A percentile compares a stretch with the other conserved stretches of the same genome.
Evolutionary conservation across 2,329 filamentous ascomycete genomes (phyloP).

Genomic region (Verticillium albo-atrum): DNA sequence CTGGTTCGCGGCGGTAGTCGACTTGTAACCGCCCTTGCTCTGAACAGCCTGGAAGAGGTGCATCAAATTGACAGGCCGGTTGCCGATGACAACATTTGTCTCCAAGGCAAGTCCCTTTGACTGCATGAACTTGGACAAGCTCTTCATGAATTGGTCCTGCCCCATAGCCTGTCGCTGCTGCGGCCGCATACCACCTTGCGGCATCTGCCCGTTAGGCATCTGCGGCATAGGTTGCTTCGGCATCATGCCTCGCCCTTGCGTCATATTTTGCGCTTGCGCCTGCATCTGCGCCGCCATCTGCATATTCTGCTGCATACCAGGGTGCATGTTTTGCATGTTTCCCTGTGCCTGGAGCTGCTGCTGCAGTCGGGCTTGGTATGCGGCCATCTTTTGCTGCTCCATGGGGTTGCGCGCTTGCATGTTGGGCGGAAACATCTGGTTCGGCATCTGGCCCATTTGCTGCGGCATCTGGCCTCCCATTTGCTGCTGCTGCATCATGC

Average conservation of each 20-base stretch:
- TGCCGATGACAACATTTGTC: slow-evolving; percentile 66
- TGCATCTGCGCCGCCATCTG: slow-evolving; percentile 33
- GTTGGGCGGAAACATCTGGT: slow-evolving; percentile 24
- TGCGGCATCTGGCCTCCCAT: slow-evolving; percentile 27
- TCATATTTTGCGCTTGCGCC: slow-evolving; percentile 25
- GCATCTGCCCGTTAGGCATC: slow-evolving; percentile 55
- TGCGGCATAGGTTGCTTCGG: slow-evolving; percentile 43
- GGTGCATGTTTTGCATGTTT: slow-evolving; percentile 35
- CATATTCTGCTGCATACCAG: slow-evolving; percentile 29
- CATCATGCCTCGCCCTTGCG: slow-evolving; percentile 45
- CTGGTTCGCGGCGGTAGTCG: slow-evolving; percentile 61
- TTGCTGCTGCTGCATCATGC: slow-evolving; percentile 41
- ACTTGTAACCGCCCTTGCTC: slow-evolving; percentile 74
- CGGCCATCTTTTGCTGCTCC: slow-evolving; percentile 68
- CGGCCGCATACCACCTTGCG: slow-evolving; percentile 45
- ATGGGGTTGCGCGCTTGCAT: slow-evolving; percentile 48
- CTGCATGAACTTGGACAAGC: slow-evolving; percentile 72
- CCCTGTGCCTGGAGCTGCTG: slow-evolving; percentile 63
- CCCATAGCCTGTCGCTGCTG: slow-evolving; percentile 45
- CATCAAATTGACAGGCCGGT: slow-evolving; percentile 69
- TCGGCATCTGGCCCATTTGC: slow-evolving; percentile 34
- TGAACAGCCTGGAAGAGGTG: slow-evolving; percentile 71
- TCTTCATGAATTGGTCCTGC: slow-evolving; percentile 70
- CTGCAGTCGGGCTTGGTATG: slow-evolving; percentile 82
- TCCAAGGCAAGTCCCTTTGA: slow-evolving; percentile 71